A percentile compares a stretch with the other conserved stretches of the same genome.
phyloP scores from a whole-genome alignment of 352 stramenopile genomes.

The Detonula confervacea region DNA sequence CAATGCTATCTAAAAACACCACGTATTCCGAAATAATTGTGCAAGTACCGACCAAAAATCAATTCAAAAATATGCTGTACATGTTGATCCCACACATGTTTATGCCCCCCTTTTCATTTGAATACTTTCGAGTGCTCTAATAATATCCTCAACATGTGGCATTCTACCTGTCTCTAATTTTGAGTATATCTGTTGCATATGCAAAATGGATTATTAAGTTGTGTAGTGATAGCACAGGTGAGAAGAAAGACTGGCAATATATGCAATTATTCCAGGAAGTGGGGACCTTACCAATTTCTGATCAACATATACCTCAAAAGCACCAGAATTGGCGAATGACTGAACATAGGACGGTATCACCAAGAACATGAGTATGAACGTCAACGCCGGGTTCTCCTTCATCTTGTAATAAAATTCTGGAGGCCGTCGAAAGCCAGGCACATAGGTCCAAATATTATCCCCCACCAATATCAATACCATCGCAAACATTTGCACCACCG shows the following conservation, averaged over 20 bases:
- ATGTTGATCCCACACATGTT: constrained; percentile 1
- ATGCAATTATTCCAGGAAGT: not conserved
- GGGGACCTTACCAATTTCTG: constrained; percentile 49
- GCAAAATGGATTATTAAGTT: not conserved
- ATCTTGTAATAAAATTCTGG: constrained; percentile 70
- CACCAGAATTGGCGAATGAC: constrained; percentile 67
- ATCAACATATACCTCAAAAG: constrained; percentile 83
- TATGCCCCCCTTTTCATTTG: constrained; percentile 39
- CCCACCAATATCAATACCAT: constrained; percentile 70
- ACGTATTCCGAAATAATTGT: constrained; percentile 7
- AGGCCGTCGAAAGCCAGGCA: constrained; percentile 51
- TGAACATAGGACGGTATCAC: constrained; percentile 71
- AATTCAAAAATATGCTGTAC: not conserved
- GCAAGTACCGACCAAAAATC: not conserved
- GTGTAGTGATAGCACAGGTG: constrained; percentile 5
- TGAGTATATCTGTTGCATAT: constrained; percentile 60
- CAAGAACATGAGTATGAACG: constrained; percentile 74
- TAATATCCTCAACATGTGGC: constrained; percentile 56
- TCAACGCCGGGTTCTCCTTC: constrained; percentile 70
- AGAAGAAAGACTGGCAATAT: not conserved
- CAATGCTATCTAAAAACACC: constrained; percentile 10
- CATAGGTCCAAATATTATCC: constrained; percentile 59
- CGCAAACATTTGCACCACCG: constrained; percentile 63
- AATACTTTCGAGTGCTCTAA: constrained; percentile 46
- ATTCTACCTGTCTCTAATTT: constrained; percentile 75